Evolutionary conservation across 495 filamentous ascomycete species (phyloP).

Genomic region (Aspergillus hancockii): DNA sequence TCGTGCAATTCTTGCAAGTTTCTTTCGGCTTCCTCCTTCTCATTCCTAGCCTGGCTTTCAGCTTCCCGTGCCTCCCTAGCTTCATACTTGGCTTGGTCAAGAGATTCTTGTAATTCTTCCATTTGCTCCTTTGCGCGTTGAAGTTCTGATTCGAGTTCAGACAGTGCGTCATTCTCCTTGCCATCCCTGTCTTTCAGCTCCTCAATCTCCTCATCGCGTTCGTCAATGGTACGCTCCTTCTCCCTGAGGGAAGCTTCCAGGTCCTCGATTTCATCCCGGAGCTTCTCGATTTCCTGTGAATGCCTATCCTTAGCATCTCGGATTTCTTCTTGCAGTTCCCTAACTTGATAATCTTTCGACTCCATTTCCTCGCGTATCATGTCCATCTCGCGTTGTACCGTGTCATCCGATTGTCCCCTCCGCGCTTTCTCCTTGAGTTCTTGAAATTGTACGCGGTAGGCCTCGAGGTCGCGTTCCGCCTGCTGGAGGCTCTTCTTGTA

Average conservation of each 20-base stretch:
- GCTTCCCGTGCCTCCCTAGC: conserved; percentile 60
- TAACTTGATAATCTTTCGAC: conserved; percentile 53
- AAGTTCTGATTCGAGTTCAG: conserved; percentile 52
- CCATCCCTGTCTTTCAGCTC: conserved; percentile 57
- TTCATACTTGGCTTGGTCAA: conserved; percentile 52
- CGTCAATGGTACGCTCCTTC: conserved; percentile 64
- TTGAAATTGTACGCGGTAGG: conserved; percentile 72
- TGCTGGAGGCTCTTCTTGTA: conserved; percentile 77
- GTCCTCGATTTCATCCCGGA: conserved; percentile 68
- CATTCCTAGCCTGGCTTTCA: conserved; percentile 60
- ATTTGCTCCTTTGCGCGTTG: conserved; percentile 58
- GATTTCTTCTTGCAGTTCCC: conserved; percentile 47
- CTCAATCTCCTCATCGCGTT: conserved; percentile 66
- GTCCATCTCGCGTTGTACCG: conserved; percentile 60
- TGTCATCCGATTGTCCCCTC: conserved; percentile 68
- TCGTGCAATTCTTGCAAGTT: conserved; percentile 65
- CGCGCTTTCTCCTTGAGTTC: conserved; percentile 79
- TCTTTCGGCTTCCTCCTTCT: conserved; percentile 53
- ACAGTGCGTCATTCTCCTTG: conserved; percentile 52
- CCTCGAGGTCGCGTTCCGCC: conserved; percentile 80
- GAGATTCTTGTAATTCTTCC: conserved; percentile 61
- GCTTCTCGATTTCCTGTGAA: conserved; percentile 57
- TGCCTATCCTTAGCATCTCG: conserved; percentile 47
- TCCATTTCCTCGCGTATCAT: conserved; percentile 60
- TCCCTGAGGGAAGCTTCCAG: conserved; percentile 65